Percentiles rank a stretch among this genome's conserved stretches.
Evolutionary conservation across 2,329 filamentous ascomycete species (phyloP).

Genomic region (Xylariaceae sp.): DNA sequence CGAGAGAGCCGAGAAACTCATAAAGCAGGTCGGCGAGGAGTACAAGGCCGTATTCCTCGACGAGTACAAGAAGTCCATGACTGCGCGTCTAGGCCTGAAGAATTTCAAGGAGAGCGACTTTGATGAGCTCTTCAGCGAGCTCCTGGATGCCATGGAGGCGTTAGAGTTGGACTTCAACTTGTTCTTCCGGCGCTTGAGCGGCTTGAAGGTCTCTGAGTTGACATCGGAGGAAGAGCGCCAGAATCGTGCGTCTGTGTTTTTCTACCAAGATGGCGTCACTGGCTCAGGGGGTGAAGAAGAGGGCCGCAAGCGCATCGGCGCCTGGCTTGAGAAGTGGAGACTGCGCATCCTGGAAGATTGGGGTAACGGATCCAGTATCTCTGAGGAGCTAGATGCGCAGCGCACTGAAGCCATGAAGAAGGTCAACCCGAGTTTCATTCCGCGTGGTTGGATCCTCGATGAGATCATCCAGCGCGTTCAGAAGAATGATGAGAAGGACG

Average conservation of each 20-base stretch:
- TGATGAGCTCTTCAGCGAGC: constrained; percentile 70
- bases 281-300: constrained; percentile 55
- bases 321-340: constrained; percentile 80
- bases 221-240: constrained; percentile 58
- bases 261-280: constrained; percentile 67
- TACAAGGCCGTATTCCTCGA: constrained; percentile 80
- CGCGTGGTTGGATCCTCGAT: constrained; percentile 86
- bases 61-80: constrained; percentile 89
- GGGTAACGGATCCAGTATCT: constrained; percentile 40
- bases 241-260: constrained; percentile 67
- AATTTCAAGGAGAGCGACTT: constrained; percentile 69
- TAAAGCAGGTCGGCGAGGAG: constrained; percentile 75
- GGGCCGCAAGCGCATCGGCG: constrained; percentile 60
- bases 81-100: constrained; percentile 69
- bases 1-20: constrained; percentile 75
- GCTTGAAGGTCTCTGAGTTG: constrained; percentile 57
- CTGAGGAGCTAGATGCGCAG: constrained; percentile 49
- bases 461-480: constrained; percentile 89
- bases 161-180: constrained; percentile 90
- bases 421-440: constrained; percentile 90
- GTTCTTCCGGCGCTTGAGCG: constrained; percentile 77
- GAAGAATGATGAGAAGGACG: constrained; percentile 72
- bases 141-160: constrained; percentile 74
- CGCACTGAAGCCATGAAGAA: constrained; percentile 70
- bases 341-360: constrained; percentile 70